phyloP scores from a whole-genome alignment of 805 yeast species.

The Saturnispora sekii region DNA sequence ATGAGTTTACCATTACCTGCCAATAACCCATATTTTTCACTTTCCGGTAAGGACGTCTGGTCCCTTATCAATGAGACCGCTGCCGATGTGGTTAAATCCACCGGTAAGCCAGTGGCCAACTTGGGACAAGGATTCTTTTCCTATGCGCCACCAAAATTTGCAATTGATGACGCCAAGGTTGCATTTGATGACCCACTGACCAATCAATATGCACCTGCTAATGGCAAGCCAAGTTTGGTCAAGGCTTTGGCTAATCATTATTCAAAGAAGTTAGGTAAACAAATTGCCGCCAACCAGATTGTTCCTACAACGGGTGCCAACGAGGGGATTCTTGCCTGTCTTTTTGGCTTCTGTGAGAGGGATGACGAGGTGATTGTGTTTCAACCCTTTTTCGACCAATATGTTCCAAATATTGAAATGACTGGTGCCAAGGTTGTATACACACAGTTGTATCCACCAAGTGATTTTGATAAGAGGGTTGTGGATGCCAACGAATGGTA shows the following conservation, averaged over 20 bases:
- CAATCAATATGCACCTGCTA: conserved; percentile 90
- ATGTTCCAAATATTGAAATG: conserved; percentile 86
- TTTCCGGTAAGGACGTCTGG: conserved; percentile 87
- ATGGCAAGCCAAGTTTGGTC: conserved; percentile 72
- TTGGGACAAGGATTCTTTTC: conserved; percentile 97
- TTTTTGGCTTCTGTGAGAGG: conserved; percentile 72
- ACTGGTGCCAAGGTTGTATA: conserved; percentile 89
- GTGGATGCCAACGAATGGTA: conserved; percentile 83
- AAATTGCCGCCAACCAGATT: conserved; percentile 49
- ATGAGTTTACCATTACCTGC: conserved; percentile 22
- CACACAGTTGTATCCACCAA: conserved; percentile 79
- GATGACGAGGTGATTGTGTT: conserved; percentile 96
- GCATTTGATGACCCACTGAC: conserved; percentile 65
- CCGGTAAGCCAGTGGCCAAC: conserved; percentile 74
- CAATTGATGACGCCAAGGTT: conserved; percentile 66
- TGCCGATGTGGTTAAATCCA: conserved; percentile 59
- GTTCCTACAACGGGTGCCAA: conserved; percentile 94
- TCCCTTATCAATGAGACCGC: conserved; percentile 92
- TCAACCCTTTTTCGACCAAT: conserved; percentile 96
- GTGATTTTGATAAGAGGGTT: conserved; percentile 48
- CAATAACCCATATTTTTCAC: conserved; percentile 60
- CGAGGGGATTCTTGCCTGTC: conserved; percentile 81
- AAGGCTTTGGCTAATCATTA: conserved; percentile 64
- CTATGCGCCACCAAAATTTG: conserved; percentile 92
- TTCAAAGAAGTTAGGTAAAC: conserved; percentile 52